These are phyloP conservation scores for Rhododendron henanense DNA, from an alignment of 148 eudicot genomes.

Conservation along the genomic window DNA sequence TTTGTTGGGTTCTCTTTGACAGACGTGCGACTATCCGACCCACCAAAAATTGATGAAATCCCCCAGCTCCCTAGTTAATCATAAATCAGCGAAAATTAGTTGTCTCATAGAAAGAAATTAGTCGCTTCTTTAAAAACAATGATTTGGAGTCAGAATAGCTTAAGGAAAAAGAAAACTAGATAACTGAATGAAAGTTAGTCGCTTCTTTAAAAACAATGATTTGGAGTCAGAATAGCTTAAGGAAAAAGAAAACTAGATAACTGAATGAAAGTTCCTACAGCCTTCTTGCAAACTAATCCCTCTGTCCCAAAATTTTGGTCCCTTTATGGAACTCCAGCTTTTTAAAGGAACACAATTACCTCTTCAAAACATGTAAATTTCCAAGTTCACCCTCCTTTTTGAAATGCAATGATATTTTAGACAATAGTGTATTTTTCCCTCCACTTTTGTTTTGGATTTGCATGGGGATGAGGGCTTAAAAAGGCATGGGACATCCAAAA, in stretches of 20 bases:
- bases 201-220: background rate
- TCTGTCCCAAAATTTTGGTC: too few species aligned
- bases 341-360: background rate
- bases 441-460: background rate
- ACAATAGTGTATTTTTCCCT: background rate
- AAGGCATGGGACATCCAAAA: background rate
- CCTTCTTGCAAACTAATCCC: background rate
- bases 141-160: constrained; percentile 1
- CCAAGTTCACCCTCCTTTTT: background rate
- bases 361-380: background rate
- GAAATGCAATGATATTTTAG: background rate
- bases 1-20: constrained; percentile 43
- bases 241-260: background rate
- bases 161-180: background rate
- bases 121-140: background rate
- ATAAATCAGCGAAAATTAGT: constrained; percentile 7
- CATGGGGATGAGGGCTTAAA: background rate
- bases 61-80: constrained; percentile 69
- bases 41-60: constrained; percentile 78
- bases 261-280: background rate
- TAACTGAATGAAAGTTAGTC: background rate
- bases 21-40: constrained; percentile 50
- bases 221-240: background rate
- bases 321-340: too few species aligned
- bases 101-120: background rate